Base-by-base conservation (phyloP, 202 grass and related monocot species). In the Sporobolus alterniflorus region DNA sequence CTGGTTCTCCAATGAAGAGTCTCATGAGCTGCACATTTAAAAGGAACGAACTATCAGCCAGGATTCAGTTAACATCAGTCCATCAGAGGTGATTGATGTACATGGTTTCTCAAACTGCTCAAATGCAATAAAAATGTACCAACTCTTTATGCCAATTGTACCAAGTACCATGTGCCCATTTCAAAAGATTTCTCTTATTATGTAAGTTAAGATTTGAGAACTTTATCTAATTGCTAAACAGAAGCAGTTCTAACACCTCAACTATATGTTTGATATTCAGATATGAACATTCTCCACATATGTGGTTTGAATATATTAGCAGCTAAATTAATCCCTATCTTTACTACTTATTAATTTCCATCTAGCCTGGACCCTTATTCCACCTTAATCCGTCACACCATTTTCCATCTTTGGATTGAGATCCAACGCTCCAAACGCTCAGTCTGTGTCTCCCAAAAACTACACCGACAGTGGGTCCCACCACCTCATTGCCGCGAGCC, bases 1-100 rank as follows among this genome's bases (percentile, higher is more conserved):
- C 87, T 17, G 92, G 96, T 66, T 89, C 89, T n/a, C 93, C 91
- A 0, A 95, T 69, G 82, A 98, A 98, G 61, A 98, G 89, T 64
- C 93, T 91, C 96, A 95, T 94, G 31, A 98, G 85, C 96, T 98
- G 87, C 80, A 71, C 44, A 73, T 29, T 48, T 21, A 67, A 61
- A 55, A 22, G 32, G 42, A 55, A 18, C 6, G 25, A 49, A 50
- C 31, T 46, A 42, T 76, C 16, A 0, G 6, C 36, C 26, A 64
- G 44, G 48, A 26, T 18, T 68, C 43, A 55, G 26, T 36, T 33
- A 43, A 54, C 24, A 28, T 69, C 52, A 16, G 33, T 42, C 31
- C 2, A 52, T 16, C 31, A 70, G 22, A 48, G 18, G 9, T 24
- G 21, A n/a, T 51, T 13, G 22, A 3, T 29, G 43, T 56, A 56